Base-by-base conservation (phyloP, 148 eudicot species). In the Camellia sinensis region DNA sequence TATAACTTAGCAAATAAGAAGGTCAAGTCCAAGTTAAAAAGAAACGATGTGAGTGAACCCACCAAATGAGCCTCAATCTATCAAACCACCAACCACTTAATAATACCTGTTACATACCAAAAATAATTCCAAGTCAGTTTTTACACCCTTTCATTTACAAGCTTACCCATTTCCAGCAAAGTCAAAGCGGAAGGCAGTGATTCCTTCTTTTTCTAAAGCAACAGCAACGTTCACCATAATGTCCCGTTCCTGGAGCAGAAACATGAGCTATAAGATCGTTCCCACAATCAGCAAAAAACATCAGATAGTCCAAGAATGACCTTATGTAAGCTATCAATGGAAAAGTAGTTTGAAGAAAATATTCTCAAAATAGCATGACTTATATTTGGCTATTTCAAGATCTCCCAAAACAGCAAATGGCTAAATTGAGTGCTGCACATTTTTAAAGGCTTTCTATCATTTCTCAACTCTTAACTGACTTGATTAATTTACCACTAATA, bases 111-210 rank as follows among this genome's bases (percentile, higher is more conserved):
- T 41, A 44, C 14, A 18, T 15, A 82, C 19, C 17, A 21, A 73
- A 67, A 53, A 77, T 43, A 81, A 71, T 2, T 50, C 11, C 63
- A 41, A 75, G 46, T 60, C 43, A 19, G 37, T 64, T 48, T 64
- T 13, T 18, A 40, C 37, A 14, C 64, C 46, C 56, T 6, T 29
- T 52, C 57, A 67, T 4, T 44, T 48, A 75, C 67, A 76, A 78
- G 61, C 84, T 83, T 81, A 93, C 98, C 97, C 98, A 74, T 91
- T 95, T 83, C 98, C 98, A 74, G 96, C 64, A 78, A 95, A 95
- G 81, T 95, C 98, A 79, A 95, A 95, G 60, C 96, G 93, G 69
- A 87, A 95, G 21, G 90, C 93, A 82, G 91, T 88, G 77, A 93
- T 91, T 75, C 97, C 97, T 85, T 91, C 92, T 7, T 87, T 89